Percentiles rank a stretch among this genome's conserved stretches.
Evolutionary conservation across 768 basidiomycete genomes (phyloP).

Genomic region (Russula sp.): DNA sequence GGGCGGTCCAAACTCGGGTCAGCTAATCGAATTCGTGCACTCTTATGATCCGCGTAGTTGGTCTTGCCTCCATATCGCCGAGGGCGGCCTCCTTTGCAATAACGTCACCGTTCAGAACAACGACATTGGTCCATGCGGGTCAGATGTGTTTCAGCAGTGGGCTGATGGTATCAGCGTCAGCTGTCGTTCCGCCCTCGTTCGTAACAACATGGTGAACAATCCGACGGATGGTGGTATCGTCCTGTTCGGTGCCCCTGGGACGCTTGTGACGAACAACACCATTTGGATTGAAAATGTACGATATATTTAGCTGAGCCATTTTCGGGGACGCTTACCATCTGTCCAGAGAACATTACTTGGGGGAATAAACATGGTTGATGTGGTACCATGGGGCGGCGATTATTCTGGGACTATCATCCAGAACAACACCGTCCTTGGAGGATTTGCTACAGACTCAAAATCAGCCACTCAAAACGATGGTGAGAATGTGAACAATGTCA

Average conservation of each 20-base stretch:
- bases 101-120: conserved; percentile 72
- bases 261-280: conserved; percentile 70
- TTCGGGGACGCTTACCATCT: background rate
- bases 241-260: conserved; percentile 72
- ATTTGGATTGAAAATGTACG: conserved; percentile 67
- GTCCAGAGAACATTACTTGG: conserved; percentile 64
- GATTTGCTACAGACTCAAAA: conserved; percentile 53
- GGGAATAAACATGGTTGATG: conserved; percentile 78
- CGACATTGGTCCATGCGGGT: conserved; percentile 77
- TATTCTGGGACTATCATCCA: conserved; percentile 62
- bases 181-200: conserved; percentile 58
- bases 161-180: conserved; percentile 79
- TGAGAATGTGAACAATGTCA: conserved; percentile 52
- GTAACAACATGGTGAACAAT: conserved; percentile 66
- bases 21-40: conserved; percentile 73
- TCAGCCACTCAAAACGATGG: conserved; percentile 47
- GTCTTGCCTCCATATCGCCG: conserved; percentile 76
- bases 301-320: conserved; percentile 20
- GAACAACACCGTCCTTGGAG: conserved; percentile 67
- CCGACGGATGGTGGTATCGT: conserved; percentile 82
- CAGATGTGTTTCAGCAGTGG: conserved; percentile 65
- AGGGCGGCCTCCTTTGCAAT: conserved; percentile 65
- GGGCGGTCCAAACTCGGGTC: conserved; percentile 69
- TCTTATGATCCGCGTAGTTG: conserved; percentile 77
- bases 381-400: conserved; percentile 62